Evolutionary conservation across 225 moss, liverwort and hornwort species (phyloP).

Genomic region (Anthoceros angustus): DNA sequence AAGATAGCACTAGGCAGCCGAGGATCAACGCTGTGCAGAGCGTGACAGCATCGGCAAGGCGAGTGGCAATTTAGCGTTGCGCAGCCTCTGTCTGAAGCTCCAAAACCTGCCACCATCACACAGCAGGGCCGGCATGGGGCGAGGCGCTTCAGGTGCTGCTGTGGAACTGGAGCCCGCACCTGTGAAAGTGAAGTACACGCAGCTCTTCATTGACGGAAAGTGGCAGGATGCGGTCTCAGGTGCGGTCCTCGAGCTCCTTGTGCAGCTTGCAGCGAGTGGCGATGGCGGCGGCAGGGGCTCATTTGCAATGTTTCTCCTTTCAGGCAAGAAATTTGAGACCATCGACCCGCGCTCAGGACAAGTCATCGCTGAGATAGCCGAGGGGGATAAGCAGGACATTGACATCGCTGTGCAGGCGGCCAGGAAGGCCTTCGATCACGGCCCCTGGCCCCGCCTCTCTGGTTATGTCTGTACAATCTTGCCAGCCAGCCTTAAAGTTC

Average conservation of each 20-base stretch:
- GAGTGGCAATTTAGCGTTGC: no score
- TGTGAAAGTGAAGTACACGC: conserved; percentile 27
- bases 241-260: no score
- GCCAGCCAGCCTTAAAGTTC: no score
- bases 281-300: no score
- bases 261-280: no score
- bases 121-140: no score
- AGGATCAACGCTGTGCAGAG: no score
- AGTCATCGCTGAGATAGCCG: conserved; percentile 27
- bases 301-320: no score
- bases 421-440: conserved; percentile 33
- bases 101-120: no score
- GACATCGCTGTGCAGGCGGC: conserved; percentile 38
- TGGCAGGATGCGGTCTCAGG: conserved; percentile 41
- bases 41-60: no score
- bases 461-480: conserved; percentile 30
- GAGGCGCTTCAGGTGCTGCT: background rate
- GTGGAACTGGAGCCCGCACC: conserved; percentile 12
- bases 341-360: conserved; percentile 40
- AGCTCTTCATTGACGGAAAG: conserved; percentile 35
- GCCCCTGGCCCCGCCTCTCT: conserved; percentile 43
- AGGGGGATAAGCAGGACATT: conserved; percentile 27
- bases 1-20: no score
- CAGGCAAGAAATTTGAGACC: conserved; percentile 29
- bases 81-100: no score